Conservation (phyloP, 768 basidiomycete genomes). For the Amanita thiersii region DNA sequence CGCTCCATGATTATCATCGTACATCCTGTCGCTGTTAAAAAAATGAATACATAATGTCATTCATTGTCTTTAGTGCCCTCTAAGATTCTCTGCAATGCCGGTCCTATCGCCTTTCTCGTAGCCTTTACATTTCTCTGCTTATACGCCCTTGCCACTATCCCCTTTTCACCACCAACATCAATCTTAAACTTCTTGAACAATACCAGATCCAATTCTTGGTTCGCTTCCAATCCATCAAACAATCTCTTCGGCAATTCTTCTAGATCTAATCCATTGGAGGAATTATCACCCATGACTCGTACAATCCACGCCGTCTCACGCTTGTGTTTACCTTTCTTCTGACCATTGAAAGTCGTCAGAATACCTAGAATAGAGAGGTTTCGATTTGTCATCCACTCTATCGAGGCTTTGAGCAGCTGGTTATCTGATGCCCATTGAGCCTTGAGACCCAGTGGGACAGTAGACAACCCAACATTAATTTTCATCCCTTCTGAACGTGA, state of each 20-base stretch:
- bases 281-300: constrained; percentile 10
- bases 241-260: constrained; percentile 38
- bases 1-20: too few species aligned
- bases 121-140: constrained; percentile 56
- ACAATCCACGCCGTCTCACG: constrained; percentile 67
- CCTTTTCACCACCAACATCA: constrained; percentile 21
- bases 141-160: constrained; percentile 43
- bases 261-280: constrained; percentile 21
- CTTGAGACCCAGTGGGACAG: constrained; percentile 67
- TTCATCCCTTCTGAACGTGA: constrained; percentile 14
- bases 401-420: constrained; percentile 27
- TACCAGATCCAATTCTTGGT: constrained; percentile 41
- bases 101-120: constrained; percentile 62
- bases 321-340: constrained; percentile 46
- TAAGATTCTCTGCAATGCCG: constrained; percentile 52
- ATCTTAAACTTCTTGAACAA: constrained; percentile 36
- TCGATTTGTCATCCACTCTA: constrained; percentile 60
- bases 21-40: too few species aligned
- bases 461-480: constrained; percentile 69
- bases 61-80: too few species aligned
- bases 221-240: constrained; percentile 53
- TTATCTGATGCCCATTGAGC: constrained; percentile 29
- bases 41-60: too few species aligned
- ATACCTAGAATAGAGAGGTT: constrained; percentile 66
- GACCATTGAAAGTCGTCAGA: constrained; percentile 60